Evolutionary conservation across 1,139 yeast species (phyloP), one percentile per base, ranked within the genome.

Genomic region (Saccharomyces hybrid): DNA sequence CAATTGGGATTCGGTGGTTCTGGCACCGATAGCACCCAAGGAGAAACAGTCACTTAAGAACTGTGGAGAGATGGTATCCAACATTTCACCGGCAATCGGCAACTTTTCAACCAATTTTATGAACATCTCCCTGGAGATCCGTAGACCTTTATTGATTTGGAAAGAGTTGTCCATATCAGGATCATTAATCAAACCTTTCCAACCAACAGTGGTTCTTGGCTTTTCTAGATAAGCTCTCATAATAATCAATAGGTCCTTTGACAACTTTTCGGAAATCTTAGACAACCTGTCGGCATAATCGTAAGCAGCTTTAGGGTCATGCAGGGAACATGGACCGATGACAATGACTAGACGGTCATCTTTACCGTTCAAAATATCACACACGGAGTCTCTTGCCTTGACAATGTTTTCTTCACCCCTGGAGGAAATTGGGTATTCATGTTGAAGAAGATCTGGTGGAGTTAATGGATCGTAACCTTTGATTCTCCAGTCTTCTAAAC

Each of bases 181-280:
- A 73, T 93, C 99, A 71, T 93, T 93, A 67, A 93, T 91, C 65
- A 93, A 79, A 61, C 97, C 99, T 74, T 93, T 93, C 99, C 99
- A 93, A 58, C 99, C 99, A 53, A 93, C 98, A 26, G 98, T 93
- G 53, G 99, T 93, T 76, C 99, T 84, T 61, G 99, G 99, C 75
- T 93, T 93, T 74, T 93, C 99, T 67, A 93, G 79, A 77, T 93
- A 93, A 3, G 98, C 98, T 76, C 99, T 84, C 99, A 93, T 93
- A 58, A 93, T 87, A 58, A 93, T 84, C 60, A 83, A 81, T 55
- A 93, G 79, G 64, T 91, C 97, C 51, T 81, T 82, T 62, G 85
- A 78, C 62, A 86, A 76, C 66, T 83, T 79, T 51, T 84, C 82
- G 42, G 87, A 74, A 47, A 87, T 73, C 53, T 76, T 75, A 54